These are phyloP conservation scores for Sporodiniella umbellata DNA, from an alignment of 371 early-diverging fungal genomes.

Conservation along the genomic window DNA sequence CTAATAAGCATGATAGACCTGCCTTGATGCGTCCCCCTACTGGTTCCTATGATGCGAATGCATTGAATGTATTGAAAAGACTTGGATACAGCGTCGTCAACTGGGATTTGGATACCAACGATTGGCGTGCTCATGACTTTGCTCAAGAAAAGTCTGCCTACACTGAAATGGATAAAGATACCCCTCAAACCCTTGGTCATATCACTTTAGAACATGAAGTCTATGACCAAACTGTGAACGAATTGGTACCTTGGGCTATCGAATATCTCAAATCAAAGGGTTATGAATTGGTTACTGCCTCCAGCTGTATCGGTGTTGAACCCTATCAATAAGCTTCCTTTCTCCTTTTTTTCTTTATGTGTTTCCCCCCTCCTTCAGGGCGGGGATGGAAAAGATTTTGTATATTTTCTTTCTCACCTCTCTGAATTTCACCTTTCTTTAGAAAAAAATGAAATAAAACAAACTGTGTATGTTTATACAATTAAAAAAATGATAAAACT, in stretches of 20 bases:
- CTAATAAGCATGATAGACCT: conserved; percentile 6
- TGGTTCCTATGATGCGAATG: conserved; percentile 30
- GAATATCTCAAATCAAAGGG: conserved; percentile 24
- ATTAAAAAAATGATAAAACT: too few relatives aligned
- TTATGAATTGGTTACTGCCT: conserved; percentile 39
- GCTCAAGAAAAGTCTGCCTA: conserved; percentile 8
- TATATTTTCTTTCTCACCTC: too few relatives aligned
- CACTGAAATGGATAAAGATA: conserved; percentile 8
- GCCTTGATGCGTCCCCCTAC: conserved; percentile 41
- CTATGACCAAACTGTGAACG: conserved; percentile 18
- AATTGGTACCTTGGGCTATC: conserved; percentile 27
- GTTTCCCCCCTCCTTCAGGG: too few relatives aligned
- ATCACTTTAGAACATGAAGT: conserved; percentile 33
- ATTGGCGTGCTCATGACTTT: conserved; percentile 30
- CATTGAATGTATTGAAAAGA: conserved; percentile 29
- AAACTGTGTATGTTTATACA: too few relatives aligned
- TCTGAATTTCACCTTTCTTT: too few relatives aligned
- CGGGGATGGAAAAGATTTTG: too few relatives aligned
- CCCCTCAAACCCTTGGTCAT: conserved; percentile 14
- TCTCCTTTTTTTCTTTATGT: background rate
- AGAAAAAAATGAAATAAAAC: too few relatives aligned
- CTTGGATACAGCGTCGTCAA: conserved; percentile 42
- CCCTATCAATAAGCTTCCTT: background rate
- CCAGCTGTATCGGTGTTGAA: conserved; percentile 23
- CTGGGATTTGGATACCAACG: conserved; percentile 52